A percentile compares a stretch with the other conserved stretches of the same genome.
phyloP scores from a whole-genome alignment of 2,329 filamentous ascomycete species.

The Arthroderma sp. region DNA sequence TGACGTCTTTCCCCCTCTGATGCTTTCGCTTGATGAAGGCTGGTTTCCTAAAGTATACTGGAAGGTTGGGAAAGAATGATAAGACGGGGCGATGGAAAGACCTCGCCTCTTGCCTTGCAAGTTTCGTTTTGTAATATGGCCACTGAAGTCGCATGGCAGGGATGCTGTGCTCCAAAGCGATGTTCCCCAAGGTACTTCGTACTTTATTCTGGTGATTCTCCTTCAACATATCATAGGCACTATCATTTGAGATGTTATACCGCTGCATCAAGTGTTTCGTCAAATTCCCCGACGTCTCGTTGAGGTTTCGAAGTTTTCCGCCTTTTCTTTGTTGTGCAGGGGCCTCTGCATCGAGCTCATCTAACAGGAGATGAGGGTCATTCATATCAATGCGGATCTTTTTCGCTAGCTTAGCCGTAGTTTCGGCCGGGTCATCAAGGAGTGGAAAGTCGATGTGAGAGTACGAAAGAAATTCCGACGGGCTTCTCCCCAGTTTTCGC shows the following conservation, averaged over 20 bases:
- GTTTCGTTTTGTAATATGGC: slow-evolving; percentile 87
- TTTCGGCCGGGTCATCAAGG: slow-evolving; percentile 67
- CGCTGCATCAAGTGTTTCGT: slow-evolving; percentile 62
- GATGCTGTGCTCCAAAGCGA: slow-evolving; percentile 88
- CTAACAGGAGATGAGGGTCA: slow-evolving; percentile 74
- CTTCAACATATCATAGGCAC: slow-evolving; percentile 88
- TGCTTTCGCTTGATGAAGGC: slow-evolving; percentile 65
- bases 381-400: slow-evolving; percentile 74
- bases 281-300: slow-evolving; percentile 56
- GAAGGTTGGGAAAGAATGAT: slow-evolving; percentile 55
- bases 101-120: slow-evolving; percentile 57
- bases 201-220: slow-evolving; percentile 96
- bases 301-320: slow-evolving; percentile 21
- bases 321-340: slow-evolving; percentile 40
- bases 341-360: slow-evolving; percentile 55
- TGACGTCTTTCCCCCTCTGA: slow-evolving; percentile 63
- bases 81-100: slow-evolving; percentile 76
- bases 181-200: slow-evolving; percentile 76
- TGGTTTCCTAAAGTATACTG: slow-evolving; percentile 61
- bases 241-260: slow-evolving; percentile 94
- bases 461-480: slow-evolving; percentile 35
- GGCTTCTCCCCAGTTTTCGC: slow-evolving; percentile 41
- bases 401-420: slow-evolving; percentile 60
- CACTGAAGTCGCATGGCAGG: slow-evolving; percentile 83
- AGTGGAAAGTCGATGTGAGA: slow-evolving; percentile 53